Conservation (phyloP, 2,329 filamentous ascomycete species). For the Drechslerella stenobrocha region DNA sequence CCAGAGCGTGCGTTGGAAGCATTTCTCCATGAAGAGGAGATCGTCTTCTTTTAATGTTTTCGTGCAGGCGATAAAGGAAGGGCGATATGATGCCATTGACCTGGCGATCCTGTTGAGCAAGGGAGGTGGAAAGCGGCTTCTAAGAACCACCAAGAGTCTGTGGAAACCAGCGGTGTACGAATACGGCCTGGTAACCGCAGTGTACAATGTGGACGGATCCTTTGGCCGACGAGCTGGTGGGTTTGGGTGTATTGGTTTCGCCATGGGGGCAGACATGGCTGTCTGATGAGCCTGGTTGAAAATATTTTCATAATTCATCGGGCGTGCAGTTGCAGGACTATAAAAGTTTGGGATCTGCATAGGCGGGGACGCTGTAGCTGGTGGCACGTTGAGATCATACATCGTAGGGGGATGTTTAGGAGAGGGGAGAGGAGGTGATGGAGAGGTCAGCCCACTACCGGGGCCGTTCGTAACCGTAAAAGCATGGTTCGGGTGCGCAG, state of each 20-base stretch:
- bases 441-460: slow-evolving; percentile 43
- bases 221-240: slow-evolving; percentile 60
- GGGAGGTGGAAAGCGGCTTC: slow-evolving; percentile 76
- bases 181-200: slow-evolving; percentile 86
- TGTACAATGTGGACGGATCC: slow-evolving; percentile 84
- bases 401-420: slow-evolving; percentile 38
- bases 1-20: slow-evolving; percentile 86
- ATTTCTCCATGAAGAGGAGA: slow-evolving; percentile 96
- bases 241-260: slow-evolving; percentile 53
- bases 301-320: slow-evolving; percentile 48
- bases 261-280: slow-evolving; percentile 58
- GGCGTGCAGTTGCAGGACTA: slow-evolving; percentile 34
- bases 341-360: slow-evolving; percentile 51
- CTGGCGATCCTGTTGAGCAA: slow-evolving; percentile 76
- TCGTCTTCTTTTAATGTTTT: slow-evolving; percentile 86
- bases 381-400: slow-evolving; percentile 41
- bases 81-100: slow-evolving; percentile 83
- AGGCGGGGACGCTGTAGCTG: slow-evolving; percentile 51
- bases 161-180: slow-evolving; percentile 90
- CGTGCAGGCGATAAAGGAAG: slow-evolving; percentile 89
- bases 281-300: slow-evolving; percentile 54
- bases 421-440: slow-evolving; percentile 37
- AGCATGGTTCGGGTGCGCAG: slow-evolving; percentile 33
- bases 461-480: slow-evolving; percentile 46
- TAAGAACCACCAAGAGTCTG: slow-evolving; percentile 76